Percentiles rank a stretch among this genome's conserved stretches.
phyloP scores from a whole-genome alignment of 345 rosid genomes.

The Combretum micranthum region DNA sequence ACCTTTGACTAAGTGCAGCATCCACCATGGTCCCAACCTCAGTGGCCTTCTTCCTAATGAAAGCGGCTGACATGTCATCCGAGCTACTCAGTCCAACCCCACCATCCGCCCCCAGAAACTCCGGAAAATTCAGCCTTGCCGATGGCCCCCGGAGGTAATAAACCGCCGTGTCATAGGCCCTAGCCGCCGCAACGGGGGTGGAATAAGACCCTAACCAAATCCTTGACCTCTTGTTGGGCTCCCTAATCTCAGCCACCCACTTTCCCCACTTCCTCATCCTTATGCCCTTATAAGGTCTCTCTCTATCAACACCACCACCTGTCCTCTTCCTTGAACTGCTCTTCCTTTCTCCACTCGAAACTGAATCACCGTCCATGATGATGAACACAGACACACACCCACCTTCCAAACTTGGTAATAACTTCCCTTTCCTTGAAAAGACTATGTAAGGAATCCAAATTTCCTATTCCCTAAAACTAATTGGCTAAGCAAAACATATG shows the following conservation, averaged over 20 bases:
- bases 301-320: conserved; percentile 17
- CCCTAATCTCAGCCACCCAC: conserved; percentile 99
- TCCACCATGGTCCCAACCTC: conserved; percentile 95
- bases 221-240: conserved; percentile 91
- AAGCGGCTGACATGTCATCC: conserved; percentile 75
- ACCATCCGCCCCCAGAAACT: conserved; percentile 51
- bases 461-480: no score
- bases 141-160: conserved; percentile 87
- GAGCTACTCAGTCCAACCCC: conserved; percentile 21
- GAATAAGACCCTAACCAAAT: conserved; percentile 98
- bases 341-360: not conserved
- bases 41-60: conserved; percentile 74
- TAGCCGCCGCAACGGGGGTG: conserved; percentile 83
- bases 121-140: conserved; percentile 93
- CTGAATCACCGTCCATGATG: not conserved
- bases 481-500: no score
- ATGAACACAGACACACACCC: not conserved
- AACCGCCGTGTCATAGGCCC: conserved; percentile 98
- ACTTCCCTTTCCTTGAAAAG: not conserved
- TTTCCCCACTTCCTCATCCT: conserved; percentile 99
- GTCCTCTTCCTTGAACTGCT: conserved; percentile 17
- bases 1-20: conserved; percentile 25
- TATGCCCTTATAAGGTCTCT: conserved; percentile 78
- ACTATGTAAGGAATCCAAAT: no score
- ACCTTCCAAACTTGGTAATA: not conserved